These are phyloP conservation scores for Fusarium sp. DNA, from an alignment of 2,329 filamentous ascomycete genomes.

Conservation along the genomic window DNA sequence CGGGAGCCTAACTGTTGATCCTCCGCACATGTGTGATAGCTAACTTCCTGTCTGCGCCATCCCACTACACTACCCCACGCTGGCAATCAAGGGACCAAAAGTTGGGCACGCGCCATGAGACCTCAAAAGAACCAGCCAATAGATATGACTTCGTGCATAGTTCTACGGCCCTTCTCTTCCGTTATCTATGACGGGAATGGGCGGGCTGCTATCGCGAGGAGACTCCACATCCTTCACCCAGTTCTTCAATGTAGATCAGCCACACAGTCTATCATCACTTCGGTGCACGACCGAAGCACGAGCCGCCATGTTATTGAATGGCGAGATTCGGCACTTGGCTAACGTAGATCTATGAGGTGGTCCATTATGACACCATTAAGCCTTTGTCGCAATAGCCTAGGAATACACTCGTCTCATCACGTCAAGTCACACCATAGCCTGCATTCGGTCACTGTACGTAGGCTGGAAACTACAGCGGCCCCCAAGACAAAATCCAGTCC, in stretches of 20 bases:
- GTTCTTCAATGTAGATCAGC: conserved; percentile 19
- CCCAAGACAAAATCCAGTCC: not conserved
- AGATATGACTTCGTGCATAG: not conserved
- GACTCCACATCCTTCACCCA: not conserved
- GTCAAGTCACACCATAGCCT: conserved; percentile 27
- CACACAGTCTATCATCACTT: conserved; percentile 20
- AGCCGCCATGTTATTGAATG: not conserved
- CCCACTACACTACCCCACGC: conserved; percentile 22
- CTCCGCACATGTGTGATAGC: conserved; percentile 18
- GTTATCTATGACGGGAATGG: not conserved
- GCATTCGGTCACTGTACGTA: conserved; percentile 22
- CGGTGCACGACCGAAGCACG: conserved; percentile 1
- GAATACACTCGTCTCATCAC: not conserved
- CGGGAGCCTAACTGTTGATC: conserved; percentile 5
- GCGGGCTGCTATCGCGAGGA: not conserved
- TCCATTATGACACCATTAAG: conserved; percentile 2
- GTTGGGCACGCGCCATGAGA: conserved; percentile 27
- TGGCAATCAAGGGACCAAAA: conserved; percentile 39
- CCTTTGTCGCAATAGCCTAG: not conserved
- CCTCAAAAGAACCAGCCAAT: conserved; percentile 18
- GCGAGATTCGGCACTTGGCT: conserved; percentile 15
- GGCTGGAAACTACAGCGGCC: not conserved
- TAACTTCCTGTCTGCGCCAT: conserved; percentile 12
- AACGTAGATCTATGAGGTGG: not conserved
- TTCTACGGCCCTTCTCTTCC: conserved; percentile 4